phyloP scores from a whole-genome alignment of 2,329 filamentous ascomycete genomes.

The Bipolaris cookei region DNA sequence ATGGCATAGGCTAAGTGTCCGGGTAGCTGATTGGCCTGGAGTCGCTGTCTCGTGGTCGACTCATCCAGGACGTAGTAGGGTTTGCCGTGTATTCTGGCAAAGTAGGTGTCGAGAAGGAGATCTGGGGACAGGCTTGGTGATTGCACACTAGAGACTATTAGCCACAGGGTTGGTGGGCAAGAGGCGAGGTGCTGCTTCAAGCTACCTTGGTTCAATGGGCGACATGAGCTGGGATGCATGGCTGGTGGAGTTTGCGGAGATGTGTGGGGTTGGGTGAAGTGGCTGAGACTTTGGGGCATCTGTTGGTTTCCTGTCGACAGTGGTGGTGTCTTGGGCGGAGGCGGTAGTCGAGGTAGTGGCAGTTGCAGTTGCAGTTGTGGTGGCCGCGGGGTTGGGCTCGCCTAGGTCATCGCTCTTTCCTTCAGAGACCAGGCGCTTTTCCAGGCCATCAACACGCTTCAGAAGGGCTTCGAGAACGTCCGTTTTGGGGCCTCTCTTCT shows the following conservation, averaged over 20 bases:
- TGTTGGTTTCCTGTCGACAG: slow-evolving; percentile 28
- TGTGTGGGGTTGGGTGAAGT: slow-evolving; percentile 37
- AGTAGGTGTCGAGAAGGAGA: slow-evolving; percentile 77
- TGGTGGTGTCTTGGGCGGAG: slow-evolving; percentile 23
- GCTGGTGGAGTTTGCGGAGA: slow-evolving; percentile 28
- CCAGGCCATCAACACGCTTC: slow-evolving; percentile 83
- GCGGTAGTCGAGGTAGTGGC: slow-evolving; percentile 9
- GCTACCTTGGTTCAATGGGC: slow-evolving; percentile 47
- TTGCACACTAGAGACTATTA: slow-evolving; percentile 36
- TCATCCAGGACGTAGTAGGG: slow-evolving; percentile 85
- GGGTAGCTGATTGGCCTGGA: slow-evolving; percentile 71
- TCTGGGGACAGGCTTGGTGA: slow-evolving; percentile 63
- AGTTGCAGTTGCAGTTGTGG: not conserved
- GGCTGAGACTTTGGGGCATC: slow-evolving; percentile 27
- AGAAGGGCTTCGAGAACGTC: slow-evolving; percentile 84
- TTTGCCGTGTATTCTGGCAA: slow-evolving; percentile 78
- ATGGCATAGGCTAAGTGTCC: slow-evolving; percentile 60
- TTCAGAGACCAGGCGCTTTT: slow-evolving; percentile 73
- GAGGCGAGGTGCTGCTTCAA: slow-evolving; percentile 11
- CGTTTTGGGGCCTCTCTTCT: slow-evolving; percentile 88
- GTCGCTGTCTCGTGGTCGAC: slow-evolving; percentile 71
- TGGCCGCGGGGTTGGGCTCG: slow-evolving; percentile 18
- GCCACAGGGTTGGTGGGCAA: slow-evolving; percentile 16
- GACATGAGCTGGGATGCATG: slow-evolving; percentile 46
- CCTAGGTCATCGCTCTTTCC: slow-evolving; percentile 53